Percentiles rank a stretch among this genome's conserved stretches.
Conservation (phyloP, 2,329 filamentous ascomycete species). For the Chalaropsis thielavioides region DNA sequence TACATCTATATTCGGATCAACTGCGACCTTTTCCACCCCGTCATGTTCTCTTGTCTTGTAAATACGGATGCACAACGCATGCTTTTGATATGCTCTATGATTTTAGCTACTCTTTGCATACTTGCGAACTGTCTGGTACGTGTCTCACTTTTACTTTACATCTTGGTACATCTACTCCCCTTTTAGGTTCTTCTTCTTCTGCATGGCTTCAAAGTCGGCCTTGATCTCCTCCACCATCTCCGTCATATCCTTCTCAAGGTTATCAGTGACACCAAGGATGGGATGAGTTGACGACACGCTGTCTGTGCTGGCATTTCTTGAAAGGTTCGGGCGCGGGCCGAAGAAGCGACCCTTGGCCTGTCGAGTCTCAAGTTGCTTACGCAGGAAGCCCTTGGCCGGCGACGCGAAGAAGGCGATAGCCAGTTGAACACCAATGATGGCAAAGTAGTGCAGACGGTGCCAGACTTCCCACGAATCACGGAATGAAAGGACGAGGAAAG, state of each 20-base stretch:
- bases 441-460: conserved; percentile 81
- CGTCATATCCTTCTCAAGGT: conserved; percentile 59
- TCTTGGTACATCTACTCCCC: neutral
- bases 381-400: conserved; percentile 51
- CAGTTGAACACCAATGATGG: conserved; percentile 48
- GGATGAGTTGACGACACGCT: conserved; percentile 43
- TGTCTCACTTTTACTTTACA: no score
- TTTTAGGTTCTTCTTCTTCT: neutral
- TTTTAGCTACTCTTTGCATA: no score
- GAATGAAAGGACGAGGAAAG: conserved; percentile 72
- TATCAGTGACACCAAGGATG: conserved; percentile 62
- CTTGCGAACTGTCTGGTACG: no score
- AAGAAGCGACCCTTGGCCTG: conserved; percentile 32
- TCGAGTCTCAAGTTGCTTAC: conserved; percentile 44
- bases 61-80: neutral
- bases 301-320: conserved; percentile 42
- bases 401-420: conserved; percentile 66
- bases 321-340: conserved; percentile 23
- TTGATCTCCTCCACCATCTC: conserved; percentile 64
- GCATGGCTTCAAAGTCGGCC: conserved; percentile 46
- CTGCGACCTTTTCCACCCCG: neutral
- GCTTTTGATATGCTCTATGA: neutral
- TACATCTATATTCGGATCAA: neutral
- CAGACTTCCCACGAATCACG: conserved; percentile 58
- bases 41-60: no score